Conservation (phyloP, 768 basidiomycete genomes). For the Suillus luteus region DNA sequence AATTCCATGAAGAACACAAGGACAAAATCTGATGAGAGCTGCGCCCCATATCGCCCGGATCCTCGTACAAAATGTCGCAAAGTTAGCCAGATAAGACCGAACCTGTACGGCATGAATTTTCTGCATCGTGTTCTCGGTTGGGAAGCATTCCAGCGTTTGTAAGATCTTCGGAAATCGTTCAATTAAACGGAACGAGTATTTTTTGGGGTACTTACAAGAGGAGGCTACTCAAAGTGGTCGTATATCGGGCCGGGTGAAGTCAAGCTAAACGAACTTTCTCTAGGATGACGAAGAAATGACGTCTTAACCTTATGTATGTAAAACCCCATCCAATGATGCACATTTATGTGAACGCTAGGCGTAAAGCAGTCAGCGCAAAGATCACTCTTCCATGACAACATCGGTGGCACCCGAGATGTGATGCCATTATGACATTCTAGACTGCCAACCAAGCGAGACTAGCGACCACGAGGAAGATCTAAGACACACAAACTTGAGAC, state of each 20-base stretch:
- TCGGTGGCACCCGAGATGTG: neutral
- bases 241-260: neutral
- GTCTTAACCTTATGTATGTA: neutral
- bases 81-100: constrained; percentile 21
- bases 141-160: constrained; percentile 47
- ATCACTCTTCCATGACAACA: neutral
- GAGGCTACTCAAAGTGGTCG: neutral
- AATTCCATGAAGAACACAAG: neutral
- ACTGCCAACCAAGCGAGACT: neutral
- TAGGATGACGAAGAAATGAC: neutral
- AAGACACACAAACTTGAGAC: neutral
- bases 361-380: neutral
- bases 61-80: constrained; percentile 23
- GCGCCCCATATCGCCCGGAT: neutral
- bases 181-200: neutral
- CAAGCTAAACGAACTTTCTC: neutral
- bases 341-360: neutral
- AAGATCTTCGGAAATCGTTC: neutral
- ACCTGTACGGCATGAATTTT: constrained; percentile 22
- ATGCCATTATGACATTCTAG: neutral
- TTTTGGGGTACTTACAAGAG: neutral
- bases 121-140: neutral
- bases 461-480: neutral
- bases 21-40: neutral
- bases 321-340: neutral